Conservation (phyloP, 495 filamentous ascomycete species). For the Penicillium odoratum region DNA sequence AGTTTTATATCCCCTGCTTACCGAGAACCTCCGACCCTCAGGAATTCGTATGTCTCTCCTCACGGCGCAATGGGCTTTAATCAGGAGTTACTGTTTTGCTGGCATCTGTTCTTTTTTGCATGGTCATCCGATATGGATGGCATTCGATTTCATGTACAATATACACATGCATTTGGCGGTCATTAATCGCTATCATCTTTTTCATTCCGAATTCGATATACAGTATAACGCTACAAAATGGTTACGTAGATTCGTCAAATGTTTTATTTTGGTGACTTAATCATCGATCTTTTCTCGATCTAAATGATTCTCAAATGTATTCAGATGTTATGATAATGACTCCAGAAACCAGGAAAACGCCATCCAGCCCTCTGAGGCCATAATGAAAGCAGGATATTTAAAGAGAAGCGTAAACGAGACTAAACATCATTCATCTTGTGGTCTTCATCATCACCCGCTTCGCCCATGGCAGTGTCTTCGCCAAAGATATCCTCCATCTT, state of each 20-base stretch:
- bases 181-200: slow-evolving; percentile 12
- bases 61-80: slow-evolving; percentile 23
- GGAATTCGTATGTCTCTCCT: slow-evolving; percentile 19
- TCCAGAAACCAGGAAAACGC: slow-evolving; percentile 28
- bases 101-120: slow-evolving; percentile 27
- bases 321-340: slow-evolving; percentile 3
- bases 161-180: slow-evolving; percentile 18
- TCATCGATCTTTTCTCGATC: slow-evolving; percentile 7
- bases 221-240: no score
- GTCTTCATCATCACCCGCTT: slow-evolving; percentile 44
- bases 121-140: slow-evolving; percentile 24
- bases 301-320: slow-evolving; percentile 9
- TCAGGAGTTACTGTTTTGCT: slow-evolving; percentile 24
- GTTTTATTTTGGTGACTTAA: background rate
- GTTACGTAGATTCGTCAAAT: no score
- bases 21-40: background rate
- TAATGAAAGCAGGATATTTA: slow-evolving; percentile 1
- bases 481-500: slow-evolving; percentile 63
- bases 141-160: slow-evolving; percentile 25
- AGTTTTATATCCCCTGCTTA: background rate
- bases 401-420: slow-evolving; percentile 6
- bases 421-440: slow-evolving; percentile 53
- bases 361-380: slow-evolving; percentile 8
- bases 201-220: background rate
- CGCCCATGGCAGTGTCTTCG: slow-evolving; percentile 49